These are phyloP conservation scores for Emergomyces africanus DNA, from an alignment of 2,329 filamentous ascomycete species.

Conservation along the genomic window DNA sequence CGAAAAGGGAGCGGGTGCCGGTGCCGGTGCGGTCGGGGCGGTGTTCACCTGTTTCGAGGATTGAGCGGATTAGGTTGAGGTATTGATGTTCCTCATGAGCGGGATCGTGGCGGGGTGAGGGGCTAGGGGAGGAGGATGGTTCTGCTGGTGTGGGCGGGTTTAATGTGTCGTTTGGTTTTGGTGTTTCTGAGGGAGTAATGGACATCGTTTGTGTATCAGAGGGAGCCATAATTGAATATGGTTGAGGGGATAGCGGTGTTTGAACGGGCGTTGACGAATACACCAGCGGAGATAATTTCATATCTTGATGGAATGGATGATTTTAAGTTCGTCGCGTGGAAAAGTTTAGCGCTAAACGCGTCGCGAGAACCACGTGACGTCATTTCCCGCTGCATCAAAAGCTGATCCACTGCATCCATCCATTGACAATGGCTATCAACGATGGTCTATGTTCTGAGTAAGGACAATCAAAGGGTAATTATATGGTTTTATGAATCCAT, in stretches of 20 bases:
- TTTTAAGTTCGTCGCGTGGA: neutral
- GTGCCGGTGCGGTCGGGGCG: constrained; percentile 89
- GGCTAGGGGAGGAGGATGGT: constrained; percentile 3
- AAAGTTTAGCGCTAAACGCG: neutral
- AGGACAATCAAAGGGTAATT: neutral
- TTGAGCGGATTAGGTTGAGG: constrained; percentile 73
- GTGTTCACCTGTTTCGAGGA: constrained; percentile 71
- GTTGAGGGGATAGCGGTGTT: neutral
- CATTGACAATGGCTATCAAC: no score
- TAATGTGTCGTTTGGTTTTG: neutral
- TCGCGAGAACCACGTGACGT: neutral
- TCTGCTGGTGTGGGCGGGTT: constrained; percentile 13
- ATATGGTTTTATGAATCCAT: neutral
- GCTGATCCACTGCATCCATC: no score
- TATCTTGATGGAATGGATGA: neutral
- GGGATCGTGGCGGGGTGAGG: constrained; percentile 14
- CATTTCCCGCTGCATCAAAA: no score
- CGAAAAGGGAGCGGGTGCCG: constrained; percentile 81
- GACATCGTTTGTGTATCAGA: neutral
- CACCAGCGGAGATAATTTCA: neutral
- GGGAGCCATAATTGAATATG: neutral
- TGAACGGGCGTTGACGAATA: neutral
- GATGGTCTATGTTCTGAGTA: no score
- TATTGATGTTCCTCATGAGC: constrained; percentile 87
- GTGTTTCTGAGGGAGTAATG: neutral